These are phyloP conservation scores for Lichina pygmaea DNA, from an alignment of 495 filamentous ascomycete genomes.

Conservation along the genomic window DNA sequence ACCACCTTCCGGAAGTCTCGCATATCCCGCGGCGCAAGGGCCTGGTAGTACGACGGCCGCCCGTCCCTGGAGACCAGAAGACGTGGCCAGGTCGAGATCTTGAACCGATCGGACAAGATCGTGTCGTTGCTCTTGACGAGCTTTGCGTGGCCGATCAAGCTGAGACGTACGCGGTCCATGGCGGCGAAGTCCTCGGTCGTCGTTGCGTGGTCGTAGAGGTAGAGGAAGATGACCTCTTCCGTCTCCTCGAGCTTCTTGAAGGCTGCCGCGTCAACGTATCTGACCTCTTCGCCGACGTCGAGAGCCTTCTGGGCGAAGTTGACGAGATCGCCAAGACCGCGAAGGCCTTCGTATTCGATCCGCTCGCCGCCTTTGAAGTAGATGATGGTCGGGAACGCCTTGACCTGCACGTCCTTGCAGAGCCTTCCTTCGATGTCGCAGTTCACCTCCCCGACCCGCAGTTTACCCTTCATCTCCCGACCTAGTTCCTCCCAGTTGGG, in stretches of 20 bases:
- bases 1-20: constrained; percentile 58
- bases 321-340: constrained; percentile 76
- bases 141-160: constrained; percentile 70
- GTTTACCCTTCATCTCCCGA: constrained; percentile 59
- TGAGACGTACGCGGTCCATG: constrained; percentile 60
- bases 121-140: constrained; percentile 69
- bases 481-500: constrained; percentile 76
- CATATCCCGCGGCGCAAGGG: constrained; percentile 67
- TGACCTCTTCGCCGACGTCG: constrained; percentile 45
- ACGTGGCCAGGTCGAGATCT: constrained; percentile 85
- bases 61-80: constrained; percentile 75
- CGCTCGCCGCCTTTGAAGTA: constrained; percentile 84
- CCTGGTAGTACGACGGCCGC: constrained; percentile 63
- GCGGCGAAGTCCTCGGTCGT: constrained; percentile 75
- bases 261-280: constrained; percentile 44
- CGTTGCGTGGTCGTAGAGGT: constrained; percentile 90
- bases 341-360: constrained; percentile 78
- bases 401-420: constrained; percentile 65
- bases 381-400: constrained; percentile 63
- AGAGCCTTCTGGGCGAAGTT: constrained; percentile 67
- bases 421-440: constrained; percentile 62
- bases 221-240: constrained; percentile 85
- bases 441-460: constrained; percentile 92
- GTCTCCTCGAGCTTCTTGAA: constrained; percentile 76
- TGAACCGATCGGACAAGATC: constrained; percentile 49